These are phyloP conservation scores for Beauveria varroae DNA, from an alignment of 2,329 filamentous ascomycete species.

Conservation along the genomic window DNA sequence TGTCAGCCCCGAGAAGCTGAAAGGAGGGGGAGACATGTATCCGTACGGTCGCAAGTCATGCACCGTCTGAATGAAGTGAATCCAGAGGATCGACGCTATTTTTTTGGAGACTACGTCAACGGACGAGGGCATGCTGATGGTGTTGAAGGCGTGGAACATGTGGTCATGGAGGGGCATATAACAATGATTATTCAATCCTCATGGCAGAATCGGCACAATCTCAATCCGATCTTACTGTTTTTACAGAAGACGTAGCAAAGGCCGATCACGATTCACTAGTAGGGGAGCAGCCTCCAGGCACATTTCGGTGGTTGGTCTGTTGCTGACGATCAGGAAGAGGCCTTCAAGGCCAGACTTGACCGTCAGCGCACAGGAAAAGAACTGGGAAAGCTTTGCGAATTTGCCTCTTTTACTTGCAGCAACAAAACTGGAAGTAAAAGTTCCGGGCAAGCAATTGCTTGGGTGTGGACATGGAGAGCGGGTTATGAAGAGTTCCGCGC, in stretches of 20 bases:
- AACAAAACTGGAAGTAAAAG: neutral
- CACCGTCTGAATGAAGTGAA: neutral
- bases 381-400: neutral
- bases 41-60: neutral
- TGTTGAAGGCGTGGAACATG: too few species aligned
- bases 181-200: neutral
- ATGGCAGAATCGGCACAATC: neutral
- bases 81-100: neutral
- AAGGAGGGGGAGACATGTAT: neutral
- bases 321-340: neutral
- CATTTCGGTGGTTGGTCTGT: too few species aligned
- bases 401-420: too few species aligned
- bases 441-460: neutral
- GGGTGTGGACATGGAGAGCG: too few species aligned
- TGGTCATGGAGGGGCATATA: too few species aligned
- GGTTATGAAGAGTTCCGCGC: too few species aligned
- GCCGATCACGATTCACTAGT: neutral
- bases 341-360: too few species aligned
- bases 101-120: neutral
- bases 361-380: neutral
- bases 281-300: neutral
- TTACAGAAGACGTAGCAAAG: neutral
- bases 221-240: neutral
- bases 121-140: too few species aligned
- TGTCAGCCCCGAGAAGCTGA: neutral